Evolutionary conservation across 352 stramenopile genomes (phyloP), one percentile per base, ranked within the genome.

Genomic region (Aphanomyces stellatus): DNA sequence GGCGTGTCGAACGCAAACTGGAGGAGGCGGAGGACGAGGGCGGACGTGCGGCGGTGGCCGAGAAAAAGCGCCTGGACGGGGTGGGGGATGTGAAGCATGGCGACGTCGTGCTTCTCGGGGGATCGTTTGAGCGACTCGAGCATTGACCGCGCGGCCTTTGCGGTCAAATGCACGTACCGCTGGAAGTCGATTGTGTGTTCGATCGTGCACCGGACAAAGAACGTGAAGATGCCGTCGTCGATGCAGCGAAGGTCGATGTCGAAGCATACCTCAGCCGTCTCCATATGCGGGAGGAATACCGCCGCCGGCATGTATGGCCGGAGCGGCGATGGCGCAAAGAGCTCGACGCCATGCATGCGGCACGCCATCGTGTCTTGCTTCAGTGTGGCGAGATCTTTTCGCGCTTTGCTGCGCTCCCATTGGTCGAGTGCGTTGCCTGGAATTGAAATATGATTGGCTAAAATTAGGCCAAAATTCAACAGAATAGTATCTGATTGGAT

Each of bases 211-310:
- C 49, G 17, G 35, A 63, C 30, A 19, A 42, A 63, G 35, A 37
- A 63, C 0, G 55, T 63, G 27, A 63, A 63, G 55, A 63, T 43
- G 33, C 55, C 55, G 10, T 63, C 34, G 30, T 63, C 55, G 55
- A 51, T 33, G 40, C 55, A 63, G 22, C 55, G 35, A 10, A 63
- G 55, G n/a, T 8, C 22, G 25, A 63, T 51, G 55, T 22, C 2
- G 40, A 63, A 48, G 2, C 35, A 15, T 25, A 63, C 28, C 37
- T 46, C n/a, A 19, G 37, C 13, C 24, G 17, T 34, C 1, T 33
- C 33, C 8, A 63, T 15, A 15, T 22, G n/a, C 5, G 55, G 35
- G 8, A 63, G 22, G 19, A 48, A 43, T 10, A 63, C 55, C 30
- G 55, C 55, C 13, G 55, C n/a, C 33, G 55, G 55, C 10, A 49